A percentile compares a stretch with the other conserved stretches of the same genome.
phyloP scores from a whole-genome alignment of 225 moss, liverwort and hornwort species.

The Pseudoscleropodium purum region DNA sequence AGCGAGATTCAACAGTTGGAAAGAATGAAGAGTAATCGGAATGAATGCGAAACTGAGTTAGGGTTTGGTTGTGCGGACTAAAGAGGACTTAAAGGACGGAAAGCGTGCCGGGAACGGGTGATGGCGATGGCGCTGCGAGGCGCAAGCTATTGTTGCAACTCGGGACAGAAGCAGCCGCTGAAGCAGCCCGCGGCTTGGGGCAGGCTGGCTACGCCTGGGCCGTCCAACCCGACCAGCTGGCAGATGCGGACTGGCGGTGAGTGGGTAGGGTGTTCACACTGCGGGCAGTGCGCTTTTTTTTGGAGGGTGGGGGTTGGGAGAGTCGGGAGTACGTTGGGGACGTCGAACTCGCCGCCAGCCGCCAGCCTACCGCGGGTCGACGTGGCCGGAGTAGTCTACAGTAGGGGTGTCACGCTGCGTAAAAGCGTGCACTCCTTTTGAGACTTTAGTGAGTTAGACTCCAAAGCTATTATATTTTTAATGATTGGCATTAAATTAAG shows the following conservation, averaged over 20 bases:
- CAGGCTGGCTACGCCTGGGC: background rate
- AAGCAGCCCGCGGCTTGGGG: background rate
- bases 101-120: background rate
- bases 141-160: background rate
- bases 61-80: background rate
- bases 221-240: conserved; percentile 2
- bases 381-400: background rate
- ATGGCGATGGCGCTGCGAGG: background rate
- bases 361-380: background rate
- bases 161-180: background rate
- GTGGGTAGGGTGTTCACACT: background rate
- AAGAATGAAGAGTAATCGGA: too few species aligned
- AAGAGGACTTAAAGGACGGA: background rate
- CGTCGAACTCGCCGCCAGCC: background rate
- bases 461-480: too few species aligned
- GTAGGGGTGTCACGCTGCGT: background rate
- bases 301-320: too few species aligned
- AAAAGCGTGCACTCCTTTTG: background rate
- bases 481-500: background rate
- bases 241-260: background rate
- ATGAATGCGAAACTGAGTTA: background rate
- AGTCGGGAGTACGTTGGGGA: background rate
- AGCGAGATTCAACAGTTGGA: background rate
- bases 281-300: background rate
- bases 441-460: background rate